These are phyloP conservation scores for Plasmodium billcollinsi DNA, from an alignment of 169 alveolate species.

Conservation along the genomic window DNA sequence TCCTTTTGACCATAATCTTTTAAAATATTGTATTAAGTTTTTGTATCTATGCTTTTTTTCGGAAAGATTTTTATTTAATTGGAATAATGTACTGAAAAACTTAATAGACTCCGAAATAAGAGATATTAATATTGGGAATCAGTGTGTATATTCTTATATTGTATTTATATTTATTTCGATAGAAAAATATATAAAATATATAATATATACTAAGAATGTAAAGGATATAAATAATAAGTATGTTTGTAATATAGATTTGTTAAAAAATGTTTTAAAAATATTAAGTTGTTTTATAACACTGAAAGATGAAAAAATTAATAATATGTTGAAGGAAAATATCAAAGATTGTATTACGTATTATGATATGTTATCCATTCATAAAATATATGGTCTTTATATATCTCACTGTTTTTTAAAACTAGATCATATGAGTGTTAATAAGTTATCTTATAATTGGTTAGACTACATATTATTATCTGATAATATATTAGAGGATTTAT, in stretches of 20 bases:
- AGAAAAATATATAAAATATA: slow-evolving; percentile 26
- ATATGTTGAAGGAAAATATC: slow-evolving; percentile 37
- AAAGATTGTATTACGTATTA: not conserved
- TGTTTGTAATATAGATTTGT: not conserved
- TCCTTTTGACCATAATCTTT: slow-evolving; percentile 10
- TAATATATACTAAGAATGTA: slow-evolving; percentile 2
- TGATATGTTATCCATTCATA: slow-evolving; percentile 20
- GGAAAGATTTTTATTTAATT: slow-evolving; percentile 13
- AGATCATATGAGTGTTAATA: slow-evolving; percentile 27
- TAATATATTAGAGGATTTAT: not conserved
- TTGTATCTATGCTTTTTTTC: slow-evolving; percentile 45
- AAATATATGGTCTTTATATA: slow-evolving; percentile 56
- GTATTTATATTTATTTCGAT: slow-evolving; percentile 1
- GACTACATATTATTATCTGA: not conserved
- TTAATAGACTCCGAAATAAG: slow-evolving; percentile 1
- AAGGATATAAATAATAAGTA: not conserved
- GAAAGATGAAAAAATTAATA: slow-evolving; percentile 26
- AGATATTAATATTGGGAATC: not conserved
- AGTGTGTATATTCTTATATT: not conserved
- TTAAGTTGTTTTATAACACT: slow-evolving; percentile 54
- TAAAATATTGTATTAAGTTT: slow-evolving; percentile 48
- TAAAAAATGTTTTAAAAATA: slow-evolving; percentile 31
- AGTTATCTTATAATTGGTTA: slow-evolving; percentile 23
- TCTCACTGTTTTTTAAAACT: slow-evolving; percentile 52
- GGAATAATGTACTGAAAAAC: slow-evolving; percentile 33